A percentile compares a stretch with the other conserved stretches of the same genome.
phyloP scores from a whole-genome alignment of 768 basidiomycete species.

The Kwoniella mangroviensis region DNA sequence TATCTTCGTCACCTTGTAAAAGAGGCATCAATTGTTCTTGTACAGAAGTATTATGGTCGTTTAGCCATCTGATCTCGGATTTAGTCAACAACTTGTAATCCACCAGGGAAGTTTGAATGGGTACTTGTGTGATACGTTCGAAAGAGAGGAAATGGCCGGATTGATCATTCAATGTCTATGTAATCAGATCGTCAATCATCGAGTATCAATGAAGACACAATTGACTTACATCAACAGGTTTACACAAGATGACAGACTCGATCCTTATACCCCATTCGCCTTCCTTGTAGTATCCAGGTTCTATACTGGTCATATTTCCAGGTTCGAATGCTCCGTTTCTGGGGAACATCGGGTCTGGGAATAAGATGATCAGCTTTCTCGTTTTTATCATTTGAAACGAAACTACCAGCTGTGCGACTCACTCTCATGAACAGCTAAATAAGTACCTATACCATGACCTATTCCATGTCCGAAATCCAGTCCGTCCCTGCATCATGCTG shows the following conservation, averaged over 20 bases:
- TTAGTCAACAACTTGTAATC: conserved; percentile 80
- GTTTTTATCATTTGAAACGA: background rate
- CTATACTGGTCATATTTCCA: conserved; percentile 93
- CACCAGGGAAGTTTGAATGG: conserved; percentile 89
- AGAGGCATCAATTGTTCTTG: conserved; percentile 44
- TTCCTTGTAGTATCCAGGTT: conserved; percentile 86
- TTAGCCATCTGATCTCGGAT: conserved; percentile 85
- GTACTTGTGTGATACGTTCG: conserved; percentile 67
- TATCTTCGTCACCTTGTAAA: conserved; percentile 42
- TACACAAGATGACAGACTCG: conserved; percentile 81
- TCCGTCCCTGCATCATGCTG: conserved; percentile 32
- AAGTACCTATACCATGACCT: conserved; percentile 57
- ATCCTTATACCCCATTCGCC: conserved; percentile 88
- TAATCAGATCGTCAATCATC: background rate
- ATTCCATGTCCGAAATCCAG: conserved; percentile 58
- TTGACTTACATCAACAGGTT: conserved; percentile 65
- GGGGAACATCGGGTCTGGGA: conserved; percentile 69
- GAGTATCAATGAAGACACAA: no score
- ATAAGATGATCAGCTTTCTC: background rate
- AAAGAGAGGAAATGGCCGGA: conserved; percentile 19
- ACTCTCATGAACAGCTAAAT: conserved; percentile 56
- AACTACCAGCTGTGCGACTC: conserved; percentile 1
- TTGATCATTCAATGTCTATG: conserved; percentile 1
- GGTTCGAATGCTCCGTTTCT: conserved; percentile 70
- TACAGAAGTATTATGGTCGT: conserved; percentile 59